A percentile compares a stretch with the other conserved stretches of the same genome.
Conservation (phyloP, 2,329 filamentous ascomycete species). For the Keithomyces neogunnii region DNA sequence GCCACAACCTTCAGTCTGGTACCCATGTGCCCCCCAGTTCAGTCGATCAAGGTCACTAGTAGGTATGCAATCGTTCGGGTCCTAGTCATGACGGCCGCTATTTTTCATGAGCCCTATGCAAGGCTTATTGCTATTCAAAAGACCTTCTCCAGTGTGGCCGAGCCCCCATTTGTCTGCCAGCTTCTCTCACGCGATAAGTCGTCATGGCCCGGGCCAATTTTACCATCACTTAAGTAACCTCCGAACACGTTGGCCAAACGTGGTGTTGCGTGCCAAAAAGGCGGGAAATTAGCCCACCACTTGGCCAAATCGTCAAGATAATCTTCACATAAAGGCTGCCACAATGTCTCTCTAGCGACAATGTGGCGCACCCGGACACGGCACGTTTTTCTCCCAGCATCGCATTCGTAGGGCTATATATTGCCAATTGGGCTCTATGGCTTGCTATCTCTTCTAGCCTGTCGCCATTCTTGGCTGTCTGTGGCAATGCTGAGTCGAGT, state of each 20-base stretch:
- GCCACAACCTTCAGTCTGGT: slow-evolving; percentile 2
- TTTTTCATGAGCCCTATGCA: background rate
- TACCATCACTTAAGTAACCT: background rate
- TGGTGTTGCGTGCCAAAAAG: background rate
- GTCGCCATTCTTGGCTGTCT: background rate
- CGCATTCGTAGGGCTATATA: background rate
- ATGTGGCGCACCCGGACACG: background rate
- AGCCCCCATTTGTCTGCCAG: background rate
- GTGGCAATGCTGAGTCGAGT: background rate
- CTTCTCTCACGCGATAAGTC: background rate
- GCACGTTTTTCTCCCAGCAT: background rate
- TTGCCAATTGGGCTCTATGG: background rate
- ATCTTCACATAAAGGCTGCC: background rate
- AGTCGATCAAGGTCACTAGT: background rate
- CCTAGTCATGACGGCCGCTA: background rate
- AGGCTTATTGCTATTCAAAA: background rate
- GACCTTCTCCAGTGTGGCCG: background rate
- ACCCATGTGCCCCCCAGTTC: background rate
- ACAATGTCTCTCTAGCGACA: background rate
- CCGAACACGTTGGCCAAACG: background rate
- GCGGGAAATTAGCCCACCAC: background rate
- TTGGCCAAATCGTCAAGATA: too few relatives aligned
- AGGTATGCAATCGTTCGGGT: background rate
- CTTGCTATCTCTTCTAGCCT: background rate
- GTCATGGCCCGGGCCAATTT: background rate